These are phyloP conservation scores for Falciphora oryzae DNA, from an alignment of 2,329 filamentous ascomycete genomes.

Conservation along the genomic window DNA sequence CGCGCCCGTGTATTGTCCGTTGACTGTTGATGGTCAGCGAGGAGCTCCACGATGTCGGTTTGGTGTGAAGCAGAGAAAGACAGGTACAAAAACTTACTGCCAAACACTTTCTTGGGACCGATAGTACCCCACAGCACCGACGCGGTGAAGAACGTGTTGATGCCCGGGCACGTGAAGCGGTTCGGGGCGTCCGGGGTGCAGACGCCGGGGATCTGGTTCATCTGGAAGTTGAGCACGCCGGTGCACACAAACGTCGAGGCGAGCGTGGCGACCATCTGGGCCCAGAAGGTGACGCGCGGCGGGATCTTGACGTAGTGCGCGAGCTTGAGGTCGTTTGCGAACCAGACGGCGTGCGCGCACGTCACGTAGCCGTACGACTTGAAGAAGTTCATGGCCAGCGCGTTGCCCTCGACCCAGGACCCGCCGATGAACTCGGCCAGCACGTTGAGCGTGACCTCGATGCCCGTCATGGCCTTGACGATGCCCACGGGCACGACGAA, in stretches of 20 bases:
- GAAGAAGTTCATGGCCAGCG: slow-evolving; percentile 49
- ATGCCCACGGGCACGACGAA: slow-evolving; percentile 48
- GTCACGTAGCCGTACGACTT: slow-evolving; percentile 27
- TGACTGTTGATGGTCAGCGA: too few relatives aligned
- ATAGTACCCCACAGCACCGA: slow-evolving; percentile 58
- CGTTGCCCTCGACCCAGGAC: slow-evolving; percentile 43
- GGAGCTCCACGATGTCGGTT: too few relatives aligned
- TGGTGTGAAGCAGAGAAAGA: too few relatives aligned
- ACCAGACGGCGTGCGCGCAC: slow-evolving; percentile 18
- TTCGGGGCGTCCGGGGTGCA: slow-evolving; percentile 42
- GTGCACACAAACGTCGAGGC: slow-evolving; percentile 30
- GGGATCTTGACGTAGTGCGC: slow-evolving; percentile 27
- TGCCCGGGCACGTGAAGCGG: slow-evolving; percentile 51
- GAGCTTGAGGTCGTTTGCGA: slow-evolving; percentile 23
- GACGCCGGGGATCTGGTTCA: slow-evolving; percentile 42
- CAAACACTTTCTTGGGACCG: slow-evolving; percentile 48
- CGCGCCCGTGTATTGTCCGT: slow-evolving; percentile 41
- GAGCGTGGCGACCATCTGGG: slow-evolving; percentile 31
- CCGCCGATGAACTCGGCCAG: slow-evolving; percentile 49
- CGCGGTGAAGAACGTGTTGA: slow-evolving; percentile 54
- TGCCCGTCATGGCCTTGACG: slow-evolving; percentile 47
- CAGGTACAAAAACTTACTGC: slow-evolving; percentile 12
- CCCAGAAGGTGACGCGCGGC: slow-evolving; percentile 29
- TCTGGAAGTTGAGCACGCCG: slow-evolving; percentile 19
- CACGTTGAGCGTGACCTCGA: slow-evolving; percentile 46